Evolutionary conservation across 192 early-diverging fungal genomes (phyloP), one percentile per base, ranked within the genome.

Genomic region (Mortierella alpina): DNA sequence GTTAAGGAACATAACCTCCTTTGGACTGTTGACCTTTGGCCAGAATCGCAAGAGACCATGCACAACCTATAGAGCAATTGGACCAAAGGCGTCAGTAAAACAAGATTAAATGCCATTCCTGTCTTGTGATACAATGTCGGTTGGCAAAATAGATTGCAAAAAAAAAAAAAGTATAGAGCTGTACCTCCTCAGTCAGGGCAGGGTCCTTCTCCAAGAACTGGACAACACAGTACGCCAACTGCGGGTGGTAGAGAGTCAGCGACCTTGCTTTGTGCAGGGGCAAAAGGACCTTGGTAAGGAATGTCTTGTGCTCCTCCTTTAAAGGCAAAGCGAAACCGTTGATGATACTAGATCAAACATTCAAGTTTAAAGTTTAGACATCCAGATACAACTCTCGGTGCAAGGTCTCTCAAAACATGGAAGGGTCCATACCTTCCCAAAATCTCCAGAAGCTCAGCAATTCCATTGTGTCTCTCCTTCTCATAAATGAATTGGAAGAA

Each of bases 141-240:
- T 1, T 10, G 4, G 6, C 4, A 9, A 58, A 9, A 52, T 39
- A 15, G 6, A n/a, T 42, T n/a, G n/a, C n/a, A n/a, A n/a, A n/a
- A n/a, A 7, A 55, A 17, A 67, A 63, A 85, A 14, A 46, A 6
- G 55, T 41, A 7, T 6, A 1, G 10, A 7, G 20, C 17, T 59
- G 61, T 85, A 96, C 94, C 85, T 96, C 94, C 65, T 93, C 90
- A 18, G 97, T 97, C 59, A 99, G 85, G 15, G 90, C 70, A 5
- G 97, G 96, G 73, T 99, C 98, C 83, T 99, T 99, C 70, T 99
- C 97, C 59, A 99, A 85, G 67, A 99, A 99, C 87, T 99, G 98
- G 58, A 99, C 95, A 20, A 98, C 95, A 69, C 98, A 99, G 82
- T 99, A 99, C 3, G 96, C 91, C 73, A 99, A 86, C 86, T 99